Conservation (phyloP, 768 basidiomycete genomes). For the Amanita exitialis region DNA sequence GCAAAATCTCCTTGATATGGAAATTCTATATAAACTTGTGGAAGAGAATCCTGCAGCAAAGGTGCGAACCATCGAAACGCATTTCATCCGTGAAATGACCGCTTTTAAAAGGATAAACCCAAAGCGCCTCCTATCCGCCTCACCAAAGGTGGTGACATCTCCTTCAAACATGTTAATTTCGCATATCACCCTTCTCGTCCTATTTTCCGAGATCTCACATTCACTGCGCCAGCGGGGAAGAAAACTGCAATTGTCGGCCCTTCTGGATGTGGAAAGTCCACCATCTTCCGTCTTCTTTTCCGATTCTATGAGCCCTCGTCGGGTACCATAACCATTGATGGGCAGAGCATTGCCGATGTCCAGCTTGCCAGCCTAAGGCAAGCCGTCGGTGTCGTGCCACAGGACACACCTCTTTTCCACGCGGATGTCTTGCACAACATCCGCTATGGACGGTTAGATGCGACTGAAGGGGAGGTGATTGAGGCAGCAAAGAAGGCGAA, state of each 20-base stretch:
- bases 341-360: slow-evolving; percentile 72
- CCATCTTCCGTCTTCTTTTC: slow-evolving; percentile 88
- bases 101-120: slow-evolving; percentile 50
- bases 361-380: slow-evolving; percentile 63
- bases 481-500: slow-evolving; percentile 81
- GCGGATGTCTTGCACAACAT: slow-evolving; percentile 93
- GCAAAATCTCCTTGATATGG: slow-evolving; percentile 97
- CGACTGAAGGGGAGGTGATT: slow-evolving; percentile 82
- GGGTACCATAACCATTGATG: slow-evolving; percentile 81
- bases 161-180: slow-evolving; percentile 88
- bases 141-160: slow-evolving; percentile 70
- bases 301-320: slow-evolving; percentile 84
- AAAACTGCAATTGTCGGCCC: slow-evolving; percentile 97
- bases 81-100: not conserved
- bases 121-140: slow-evolving; percentile 59
- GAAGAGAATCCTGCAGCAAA: slow-evolving; percentile 65
- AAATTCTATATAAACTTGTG: slow-evolving; percentile 84
- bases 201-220: slow-evolving; percentile 82
- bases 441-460: slow-evolving; percentile 81
- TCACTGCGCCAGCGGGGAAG: slow-evolving; percentile 91
- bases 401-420: slow-evolving; percentile 97
- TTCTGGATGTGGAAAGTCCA: slow-evolving; percentile 95
- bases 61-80: slow-evolving; percentile 24
- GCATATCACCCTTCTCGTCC: slow-evolving; percentile 87
- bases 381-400: slow-evolving; percentile 88